Evolutionary conservation across 257 asterid species (phyloP), one percentile per base, ranked within the genome.

Genomic region (Ophiorrhiza pumila): DNA sequence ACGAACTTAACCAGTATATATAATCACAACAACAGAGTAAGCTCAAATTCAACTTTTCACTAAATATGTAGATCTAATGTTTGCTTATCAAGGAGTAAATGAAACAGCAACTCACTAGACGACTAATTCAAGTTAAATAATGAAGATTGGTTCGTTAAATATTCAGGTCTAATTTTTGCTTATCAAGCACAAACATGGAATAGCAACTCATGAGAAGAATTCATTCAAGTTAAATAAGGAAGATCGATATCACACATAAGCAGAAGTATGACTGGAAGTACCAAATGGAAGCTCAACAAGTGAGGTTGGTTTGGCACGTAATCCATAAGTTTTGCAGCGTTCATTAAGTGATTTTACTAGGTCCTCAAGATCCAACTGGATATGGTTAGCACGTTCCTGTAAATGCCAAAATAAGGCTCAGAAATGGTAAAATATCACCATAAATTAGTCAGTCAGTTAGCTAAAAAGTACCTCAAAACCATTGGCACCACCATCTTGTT

Each of bases 321-420:
- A 75, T 79, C 98, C 98, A 85, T 95, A 92, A 79, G 96, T 86
- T 81, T 95, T 95, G 91, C 98, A 92, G 63, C 92, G 94, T 75
- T 90, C 98, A 77, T 87, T 95, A 87, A 92, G 82, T 31, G 88
- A 65, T 80, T 87, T 95, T 46, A 95, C 91, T 42, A 84, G 96
- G 55, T 84, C 94, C 86, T 95, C 99, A 57, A 95, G 91, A 71
- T 89, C 97, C 60, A 79, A 79, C 81, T 87, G 96, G 81, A 92
- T 83, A 60, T 76, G 88, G 79, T 77, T 84, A 65, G 89, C 91
- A 70, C 83, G 90, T 71, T 90, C 99, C 99, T 92, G 87, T 60
- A 53, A 55, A 83, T 49, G 72, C 67, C 77, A 65, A 72, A 75
- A 20, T 67, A 68, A 61, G 12, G 68, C 57, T 81, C 69, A 68